These are phyloP conservation scores for Ascochyta koolunga DNA, from an alignment of 2,329 filamentous ascomycete species.

Conservation along the genomic window DNA sequence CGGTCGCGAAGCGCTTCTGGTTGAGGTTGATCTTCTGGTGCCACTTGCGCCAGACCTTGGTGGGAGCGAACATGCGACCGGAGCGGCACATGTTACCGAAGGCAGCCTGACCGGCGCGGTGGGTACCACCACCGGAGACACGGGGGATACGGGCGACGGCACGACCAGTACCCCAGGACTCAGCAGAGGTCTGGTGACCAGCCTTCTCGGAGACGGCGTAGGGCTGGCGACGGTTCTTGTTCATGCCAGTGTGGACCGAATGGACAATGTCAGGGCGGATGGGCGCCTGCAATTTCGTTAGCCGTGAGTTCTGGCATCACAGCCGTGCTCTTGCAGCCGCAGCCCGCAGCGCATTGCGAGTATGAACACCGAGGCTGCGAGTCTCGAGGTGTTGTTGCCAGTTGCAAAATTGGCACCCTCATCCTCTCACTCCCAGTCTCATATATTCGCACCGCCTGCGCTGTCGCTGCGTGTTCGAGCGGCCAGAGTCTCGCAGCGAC, in stretches of 20 bases:
- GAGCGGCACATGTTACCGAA: constrained; percentile 99
- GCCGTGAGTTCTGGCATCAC: neutral
- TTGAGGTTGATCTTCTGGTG: constrained; percentile 99
- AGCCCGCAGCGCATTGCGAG: neutral
- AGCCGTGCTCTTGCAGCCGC: neutral
- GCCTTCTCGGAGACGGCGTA: constrained; percentile 99
- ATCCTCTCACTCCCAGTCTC: constrained; percentile 4
- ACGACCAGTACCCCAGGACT: constrained; percentile 99
- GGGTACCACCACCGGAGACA: constrained; percentile 99
- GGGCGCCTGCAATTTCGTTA: constrained; percentile 61
- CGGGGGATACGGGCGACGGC: constrained; percentile 99
- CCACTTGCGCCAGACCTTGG: constrained; percentile 99
- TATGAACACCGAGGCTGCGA: neutral
- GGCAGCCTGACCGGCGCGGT: constrained; percentile 99
- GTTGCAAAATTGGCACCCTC: neutral
- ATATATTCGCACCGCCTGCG: constrained; percentile 18
- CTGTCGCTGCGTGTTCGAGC: constrained; percentile 8
- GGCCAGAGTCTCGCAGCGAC: constrained; percentile 16
- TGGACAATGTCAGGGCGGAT: constrained; percentile 99
- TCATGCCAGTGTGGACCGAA: constrained; percentile 98
- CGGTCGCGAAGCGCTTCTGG: constrained; percentile 98
- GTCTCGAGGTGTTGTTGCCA: neutral
- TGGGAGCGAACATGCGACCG: constrained; percentile 99
- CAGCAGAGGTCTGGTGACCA: constrained; percentile 99
- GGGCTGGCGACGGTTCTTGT: constrained; percentile 99